These are phyloP conservation scores for Ceraceosorus bombacis DNA, from an alignment of 1,284 basidiomycete genomes.

Conservation along the genomic window DNA sequence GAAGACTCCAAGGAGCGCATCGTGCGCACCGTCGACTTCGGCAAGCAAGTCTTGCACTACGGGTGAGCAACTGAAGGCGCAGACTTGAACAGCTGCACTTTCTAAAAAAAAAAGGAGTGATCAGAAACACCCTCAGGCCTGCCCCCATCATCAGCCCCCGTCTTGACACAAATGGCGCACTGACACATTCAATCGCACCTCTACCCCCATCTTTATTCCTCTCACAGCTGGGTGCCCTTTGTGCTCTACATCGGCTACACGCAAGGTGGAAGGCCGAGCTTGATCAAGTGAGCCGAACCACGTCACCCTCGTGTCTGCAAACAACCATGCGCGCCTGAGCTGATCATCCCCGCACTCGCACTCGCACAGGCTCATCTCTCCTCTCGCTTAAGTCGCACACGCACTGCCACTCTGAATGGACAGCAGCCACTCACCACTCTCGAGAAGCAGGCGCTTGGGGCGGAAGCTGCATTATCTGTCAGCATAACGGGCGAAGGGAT, in stretches of 20 bases:
- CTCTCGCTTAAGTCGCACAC: background rate
- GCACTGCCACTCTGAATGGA: background rate
- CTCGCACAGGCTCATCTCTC: background rate
- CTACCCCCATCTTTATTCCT: background rate
- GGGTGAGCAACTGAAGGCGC: background rate
- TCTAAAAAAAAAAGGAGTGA: no score
- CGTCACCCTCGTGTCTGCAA: no score
- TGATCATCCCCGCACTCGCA: background rate
- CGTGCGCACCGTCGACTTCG: slow-evolving; percentile 3
- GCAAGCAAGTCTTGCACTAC: slow-evolving; percentile 4
- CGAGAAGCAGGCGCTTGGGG: no score
- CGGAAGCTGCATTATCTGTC: no score
- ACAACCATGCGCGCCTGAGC: background rate
- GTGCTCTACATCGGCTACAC: slow-evolving; percentile 1
- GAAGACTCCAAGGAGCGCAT: slow-evolving; percentile 9
- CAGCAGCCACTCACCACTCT: no score
- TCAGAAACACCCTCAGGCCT: no score
- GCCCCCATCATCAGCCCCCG: no score
- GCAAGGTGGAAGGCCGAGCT: background rate
- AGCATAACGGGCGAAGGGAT: no score
- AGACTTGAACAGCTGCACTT: background rate
- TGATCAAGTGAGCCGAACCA: background rate
- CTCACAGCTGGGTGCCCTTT: background rate
- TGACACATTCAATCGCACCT: no score
- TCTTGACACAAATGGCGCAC: no score